Evolutionary conservation across 2,329 filamentous ascomycete species (phyloP), one percentile per base, ranked within the genome.

Genomic region (Colletotrichum sp.): DNA sequence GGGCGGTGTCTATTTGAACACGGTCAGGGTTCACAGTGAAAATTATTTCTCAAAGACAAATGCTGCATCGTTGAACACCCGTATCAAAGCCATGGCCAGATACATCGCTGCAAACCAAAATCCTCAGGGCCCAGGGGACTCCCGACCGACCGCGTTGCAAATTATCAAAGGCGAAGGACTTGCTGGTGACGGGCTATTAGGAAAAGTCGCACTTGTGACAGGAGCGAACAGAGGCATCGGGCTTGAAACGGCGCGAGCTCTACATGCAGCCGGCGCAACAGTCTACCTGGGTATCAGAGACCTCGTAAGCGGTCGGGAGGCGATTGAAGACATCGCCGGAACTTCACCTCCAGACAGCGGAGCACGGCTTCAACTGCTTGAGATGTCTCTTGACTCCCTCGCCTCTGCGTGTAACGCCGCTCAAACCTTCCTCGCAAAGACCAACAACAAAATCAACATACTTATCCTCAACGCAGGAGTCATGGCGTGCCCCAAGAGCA

Each of bases 141-240:
- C 81, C 26, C 82, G 85, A 4, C 86, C 86, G 12, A 87, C 85
- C 2, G 86, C 86, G 2, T 64, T 85, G 1, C 82, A 86, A 65
- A 83, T 88, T 39, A 76, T 88, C 68, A 70, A 82, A 30, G 85
- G 87, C 64, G 83, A 87, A 32, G 71, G 78, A 15, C 79, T 79
- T 44, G 76, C 81, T 10, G 82, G 82, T 6, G 13, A 26, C 49
- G 84, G 81, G 34, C 79, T 83, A 8, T 44, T 39, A 7, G 84
- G 81, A 62, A 85, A 85, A 77, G 80, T 82, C 28, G 79, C 85
- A 32, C 75, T 87, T 39, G 75, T 86, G 63, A 86, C 85, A 5
- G 85, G 85, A 9, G 80, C 79, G 60, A 84, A 84, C 6, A 84
- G 82, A 1, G 85, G 85, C 3, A 80, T 86, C 30, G 85, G 85